These are phyloP conservation scores for Nannochloris sp. DNA, from an alignment of 139 green algal genomes.

Conservation along the genomic window DNA sequence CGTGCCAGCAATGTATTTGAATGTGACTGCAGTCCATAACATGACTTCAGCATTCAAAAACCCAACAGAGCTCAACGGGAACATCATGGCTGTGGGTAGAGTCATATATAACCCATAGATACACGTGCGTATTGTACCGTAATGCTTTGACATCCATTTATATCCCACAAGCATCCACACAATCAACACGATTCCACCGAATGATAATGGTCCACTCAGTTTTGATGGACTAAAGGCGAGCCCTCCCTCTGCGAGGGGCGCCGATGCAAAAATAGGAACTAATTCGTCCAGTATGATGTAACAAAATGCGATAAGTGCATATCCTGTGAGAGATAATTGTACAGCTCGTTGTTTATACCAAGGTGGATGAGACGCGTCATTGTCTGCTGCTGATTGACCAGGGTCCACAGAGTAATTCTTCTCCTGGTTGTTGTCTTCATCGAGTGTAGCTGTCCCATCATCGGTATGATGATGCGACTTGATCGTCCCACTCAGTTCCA, in stretches of 20 bases:
- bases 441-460: background rate
- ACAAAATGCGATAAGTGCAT: constrained; percentile 39
- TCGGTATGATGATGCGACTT: background rate
- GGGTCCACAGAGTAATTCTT: background rate
- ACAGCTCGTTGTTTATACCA: constrained; percentile 38
- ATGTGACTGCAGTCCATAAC: constrained; percentile 4
- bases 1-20: constrained; percentile 2
- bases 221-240: constrained; percentile 35
- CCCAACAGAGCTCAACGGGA: constrained; percentile 14
- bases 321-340: constrained; percentile 34
- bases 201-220: constrained; percentile 44
- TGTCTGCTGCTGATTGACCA: background rate
- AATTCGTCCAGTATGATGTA: constrained; percentile 50
- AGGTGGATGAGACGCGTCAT: background rate
- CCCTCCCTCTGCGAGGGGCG: constrained; percentile 34
- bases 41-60: constrained; percentile 2
- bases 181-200: constrained; percentile 44
- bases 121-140: background rate
- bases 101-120: constrained; percentile 26
- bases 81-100: constrained; percentile 17
- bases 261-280: constrained; percentile 54
- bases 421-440: background rate
- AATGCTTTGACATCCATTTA: constrained; percentile 28
- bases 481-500: background rate
- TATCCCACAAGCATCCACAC: constrained; percentile 33